Percentiles rank a stretch among this genome's conserved stretches.
These are phyloP conservation scores for Psilocybe cubensis DNA, from an alignment of 768 basidiomycete species.

Conservation along the genomic window DNA sequence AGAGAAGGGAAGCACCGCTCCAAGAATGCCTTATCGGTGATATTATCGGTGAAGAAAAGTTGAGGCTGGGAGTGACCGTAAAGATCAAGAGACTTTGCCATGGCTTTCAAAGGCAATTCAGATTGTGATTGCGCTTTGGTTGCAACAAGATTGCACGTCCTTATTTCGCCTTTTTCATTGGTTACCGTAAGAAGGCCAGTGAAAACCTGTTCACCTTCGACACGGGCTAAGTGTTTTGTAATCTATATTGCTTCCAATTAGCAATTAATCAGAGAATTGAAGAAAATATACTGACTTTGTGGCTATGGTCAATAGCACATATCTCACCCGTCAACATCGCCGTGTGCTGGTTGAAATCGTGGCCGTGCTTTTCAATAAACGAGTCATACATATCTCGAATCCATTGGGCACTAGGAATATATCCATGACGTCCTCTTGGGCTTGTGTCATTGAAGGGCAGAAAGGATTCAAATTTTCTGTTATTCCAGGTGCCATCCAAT, in stretches of 20 bases:
- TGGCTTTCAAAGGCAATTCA: constrained; percentile 23
- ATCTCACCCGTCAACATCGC: constrained; percentile 22
- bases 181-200: constrained; percentile 27
- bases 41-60: constrained; percentile 33
- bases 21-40: constrained; percentile 28
- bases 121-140: constrained; percentile 37
- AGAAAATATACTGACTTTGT: constrained; percentile 11
- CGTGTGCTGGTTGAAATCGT: constrained; percentile 25
- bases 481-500: not conserved
- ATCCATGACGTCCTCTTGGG: constrained; percentile 22
- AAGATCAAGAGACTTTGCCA: constrained; percentile 25
- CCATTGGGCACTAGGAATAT: constrained; percentile 23
- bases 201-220: constrained; percentile 29
- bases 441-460: constrained; percentile 18
- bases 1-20: constrained; percentile 22
- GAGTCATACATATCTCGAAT: constrained; percentile 26
- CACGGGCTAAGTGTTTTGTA: constrained; percentile 25
- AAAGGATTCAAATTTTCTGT: constrained; percentile 17
- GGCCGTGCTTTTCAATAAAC: constrained; percentile 19
- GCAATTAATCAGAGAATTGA: not conserved
- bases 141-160: constrained; percentile 17
- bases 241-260: constrained; percentile 13
- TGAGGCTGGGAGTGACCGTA: constrained; percentile 30
- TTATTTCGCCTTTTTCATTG: constrained; percentile 29
- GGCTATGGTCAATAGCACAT: constrained; percentile 28